Evolutionary conservation across 305 asterid genomes (phyloP), one percentile per base, ranked within the genome.

Genomic region (Solanum hybrid): DNA sequence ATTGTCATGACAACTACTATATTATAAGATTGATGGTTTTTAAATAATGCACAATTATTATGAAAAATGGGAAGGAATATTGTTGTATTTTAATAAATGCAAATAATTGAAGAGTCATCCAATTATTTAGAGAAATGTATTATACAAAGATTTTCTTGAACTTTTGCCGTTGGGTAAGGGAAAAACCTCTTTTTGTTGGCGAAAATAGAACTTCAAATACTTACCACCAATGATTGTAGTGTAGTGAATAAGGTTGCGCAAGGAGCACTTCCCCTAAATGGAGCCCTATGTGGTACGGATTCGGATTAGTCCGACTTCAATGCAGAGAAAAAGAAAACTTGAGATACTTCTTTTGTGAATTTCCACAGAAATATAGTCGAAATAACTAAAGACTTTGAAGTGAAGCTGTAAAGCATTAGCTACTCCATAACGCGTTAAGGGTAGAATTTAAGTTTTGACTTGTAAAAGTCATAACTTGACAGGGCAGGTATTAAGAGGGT

Each of bases 251-350:
- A 61, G 71, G 71, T 61, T 61, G 11, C 24, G 0, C 24, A 20
- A 18, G 24, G 11, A 61, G 26, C 24, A 61, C 26, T 20, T 61
- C 71, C 26, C 24, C 11, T 4, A 6, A 57, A 20, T 57, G 24
- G 11, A 3, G 11, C 2, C 11, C 69, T 57, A 18, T 18, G 1
- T 7, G 67, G 8, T 51, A 1, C 0, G n/a, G 0, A 57, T 57
- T 16, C 1, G 10, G 1, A 57, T 57, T 57, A 57, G 11, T 18
- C n/a, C 3, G 8, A 51, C n/a, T 51, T 51, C 22, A 14, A 51
- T 14, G 8, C 4, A 6, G 1, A 51, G n/a, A 13, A 16, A 51
- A 51, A 51, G n/a, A 51, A 16, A 51, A 51, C 64, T 51, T 51
- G 22, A 0, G 9, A 51, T 51, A 16, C 64, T 51, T 51, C 67